Conservation (phyloP, 2,329 filamentous ascomycete species). For the Penicillium rolfsii region DNA sequence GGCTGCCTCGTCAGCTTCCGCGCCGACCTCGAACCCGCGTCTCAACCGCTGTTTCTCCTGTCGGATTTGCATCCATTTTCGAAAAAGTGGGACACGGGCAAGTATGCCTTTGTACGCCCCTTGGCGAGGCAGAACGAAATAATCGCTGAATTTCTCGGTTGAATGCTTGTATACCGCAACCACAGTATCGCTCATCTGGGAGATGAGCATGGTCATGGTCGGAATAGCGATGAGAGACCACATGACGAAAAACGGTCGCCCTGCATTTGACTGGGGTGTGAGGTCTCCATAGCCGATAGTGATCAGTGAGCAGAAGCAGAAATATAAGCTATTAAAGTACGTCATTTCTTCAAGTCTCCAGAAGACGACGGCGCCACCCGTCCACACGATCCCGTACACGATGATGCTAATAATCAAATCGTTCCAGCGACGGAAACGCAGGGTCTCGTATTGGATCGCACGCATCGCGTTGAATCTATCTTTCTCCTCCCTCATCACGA, state of each 20-base stretch:
- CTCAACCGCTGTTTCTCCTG: conserved; percentile 51
- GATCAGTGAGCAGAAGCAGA: conserved; percentile 78
- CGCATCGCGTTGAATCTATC: conserved; percentile 81
- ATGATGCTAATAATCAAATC: conserved; percentile 68
- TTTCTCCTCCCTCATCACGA: conserved; percentile 66
- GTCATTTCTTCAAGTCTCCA: conserved; percentile 60
- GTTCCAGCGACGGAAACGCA: conserved; percentile 71
- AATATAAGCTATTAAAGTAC: conserved; percentile 84
- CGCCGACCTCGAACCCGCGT: conserved; percentile 50
- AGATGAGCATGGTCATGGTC: conserved; percentile 84
- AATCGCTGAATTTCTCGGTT: conserved; percentile 64
- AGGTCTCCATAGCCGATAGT: conserved; percentile 88
- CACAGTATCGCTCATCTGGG: conserved; percentile 81
- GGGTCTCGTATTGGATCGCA: conserved; percentile 69
- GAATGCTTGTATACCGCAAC: conserved; percentile 67
- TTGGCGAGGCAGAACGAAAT: conserved; percentile 66
- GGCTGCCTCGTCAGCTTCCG: conserved; percentile 37
- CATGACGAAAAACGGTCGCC: conserved; percentile 87
- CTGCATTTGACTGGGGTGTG: conserved; percentile 74
- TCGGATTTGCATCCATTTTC: conserved; percentile 43
- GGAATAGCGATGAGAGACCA: conserved; percentile 87
- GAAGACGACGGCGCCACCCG: conserved; percentile 77
- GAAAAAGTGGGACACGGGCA: conserved; percentile 48
- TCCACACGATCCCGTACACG: conserved; percentile 76
- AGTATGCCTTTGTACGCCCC: conserved; percentile 59